A percentile compares a stretch with the other conserved stretches of the same genome.
These are phyloP conservation scores for Boechera stricta DNA, from an alignment of 345 rosid species.

Conservation along the genomic window DNA sequence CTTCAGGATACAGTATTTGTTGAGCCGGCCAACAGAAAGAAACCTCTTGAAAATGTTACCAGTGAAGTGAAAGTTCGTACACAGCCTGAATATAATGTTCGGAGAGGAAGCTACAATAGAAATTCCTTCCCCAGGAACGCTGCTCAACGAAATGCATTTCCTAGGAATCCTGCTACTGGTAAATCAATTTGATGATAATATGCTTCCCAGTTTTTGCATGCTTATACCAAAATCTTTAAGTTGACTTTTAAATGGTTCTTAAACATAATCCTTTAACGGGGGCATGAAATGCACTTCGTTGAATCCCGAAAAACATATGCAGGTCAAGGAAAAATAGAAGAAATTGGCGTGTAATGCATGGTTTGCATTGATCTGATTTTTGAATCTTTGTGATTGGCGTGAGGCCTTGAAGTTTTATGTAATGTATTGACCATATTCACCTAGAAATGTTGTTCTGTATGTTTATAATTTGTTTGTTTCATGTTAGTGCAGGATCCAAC, in stretches of 20 bases:
- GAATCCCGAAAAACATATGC: slow-evolving; percentile 2
- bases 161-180: slow-evolving; percentile 17
- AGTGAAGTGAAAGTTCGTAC: slow-evolving; percentile 18
- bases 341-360: slow-evolving; percentile 1
- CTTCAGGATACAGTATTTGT: slow-evolving; percentile 3
- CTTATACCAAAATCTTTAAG: neutral
- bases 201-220: neutral
- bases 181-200: neutral
- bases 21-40: neutral
- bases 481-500: slow-evolving; percentile 20
- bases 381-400: neutral
- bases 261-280: neutral
- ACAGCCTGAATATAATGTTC: slow-evolving; percentile 17
- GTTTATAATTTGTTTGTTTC: slow-evolving; percentile 4
- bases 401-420: neutral
- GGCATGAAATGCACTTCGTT: neutral
- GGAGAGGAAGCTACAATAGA: slow-evolving; percentile 9
- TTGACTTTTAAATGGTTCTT: neutral
- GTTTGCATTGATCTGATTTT: neutral
- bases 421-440: neutral
- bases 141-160: slow-evolving; percentile 3
- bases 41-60: slow-evolving; percentile 20
- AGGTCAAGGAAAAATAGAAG: neutral
- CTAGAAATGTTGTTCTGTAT: neutral
- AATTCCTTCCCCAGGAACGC: neutral